Percentiles rank a stretch among this genome's conserved stretches.
Evolutionary conservation across 2,329 filamentous ascomycete species (phyloP).

Genomic region (Sclerotinia minor): DNA sequence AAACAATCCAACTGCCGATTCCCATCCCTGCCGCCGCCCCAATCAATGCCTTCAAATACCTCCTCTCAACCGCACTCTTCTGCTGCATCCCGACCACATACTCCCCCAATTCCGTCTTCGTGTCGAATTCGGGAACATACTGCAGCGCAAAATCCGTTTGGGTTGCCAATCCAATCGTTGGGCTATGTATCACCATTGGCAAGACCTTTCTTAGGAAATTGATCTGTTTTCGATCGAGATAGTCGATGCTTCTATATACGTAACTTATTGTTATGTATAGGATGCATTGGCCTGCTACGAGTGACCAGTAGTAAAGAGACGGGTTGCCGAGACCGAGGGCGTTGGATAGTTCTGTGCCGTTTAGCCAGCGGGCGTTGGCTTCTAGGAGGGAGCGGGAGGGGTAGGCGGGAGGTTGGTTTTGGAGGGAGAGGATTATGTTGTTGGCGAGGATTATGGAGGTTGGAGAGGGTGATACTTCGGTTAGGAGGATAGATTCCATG

Average conservation of each 20-base stretch:
- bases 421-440: conserved; percentile 72
- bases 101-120: conserved; percentile 42
- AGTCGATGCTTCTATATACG: conserved; percentile 50
- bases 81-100: conserved; percentile 38
- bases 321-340: conserved; percentile 47
- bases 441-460: conserved; percentile 66
- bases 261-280: conserved; percentile 43
- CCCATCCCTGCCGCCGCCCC: conserved; percentile 43
- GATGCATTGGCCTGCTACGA: conserved; percentile 38
- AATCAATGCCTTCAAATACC: conserved; percentile 50
- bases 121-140: conserved; percentile 59
- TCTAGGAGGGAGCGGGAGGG: conserved; percentile 66
- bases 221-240: conserved; percentile 52
- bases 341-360: conserved; percentile 63
- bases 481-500: conserved; percentile 66
- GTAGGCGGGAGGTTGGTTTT: conserved; percentile 64
- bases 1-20: conserved; percentile 14
- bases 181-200: background rate
- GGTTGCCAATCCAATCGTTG: conserved; percentile 55
- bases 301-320: conserved; percentile 34
- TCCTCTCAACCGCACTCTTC: conserved; percentile 46
- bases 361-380: conserved; percentile 68
- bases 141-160: conserved; percentile 70
- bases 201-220: conserved; percentile 33
- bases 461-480: conserved; percentile 65